A percentile compares a stretch with the other conserved stretches of the same genome.
Conservation (phyloP, 23 red algal species). For the Cyanidiococcus yangmingshanensis region DNA sequence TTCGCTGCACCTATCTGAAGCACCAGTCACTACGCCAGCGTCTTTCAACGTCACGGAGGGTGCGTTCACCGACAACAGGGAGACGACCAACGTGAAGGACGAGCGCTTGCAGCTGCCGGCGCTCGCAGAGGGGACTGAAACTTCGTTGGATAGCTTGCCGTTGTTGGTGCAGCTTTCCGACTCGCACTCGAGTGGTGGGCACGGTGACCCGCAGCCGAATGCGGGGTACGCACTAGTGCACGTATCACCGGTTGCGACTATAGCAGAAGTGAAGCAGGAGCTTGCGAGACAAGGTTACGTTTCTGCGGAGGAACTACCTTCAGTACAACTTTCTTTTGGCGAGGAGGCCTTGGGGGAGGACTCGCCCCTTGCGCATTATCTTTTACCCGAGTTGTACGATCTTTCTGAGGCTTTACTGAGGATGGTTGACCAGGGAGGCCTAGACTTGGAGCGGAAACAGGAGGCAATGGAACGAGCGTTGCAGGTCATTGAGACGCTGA, state of each 20-base stretch:
- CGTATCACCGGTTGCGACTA: background rate
- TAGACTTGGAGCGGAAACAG: conserved; percentile 11
- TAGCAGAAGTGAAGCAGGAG: background rate
- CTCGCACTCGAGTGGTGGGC: background rate
- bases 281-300: background rate
- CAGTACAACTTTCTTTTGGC: background rate
- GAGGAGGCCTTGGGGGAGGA: background rate
- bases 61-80: too few relatives aligned
- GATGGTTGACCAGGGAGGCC: conserved; percentile 28
- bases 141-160: background rate
- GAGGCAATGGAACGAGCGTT: conserved; percentile 19
- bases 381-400: conserved; percentile 27
- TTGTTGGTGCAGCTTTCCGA: background rate
- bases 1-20: too few relatives aligned
- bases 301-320: background rate
- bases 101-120: background rate
- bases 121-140: background rate
- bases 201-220: background rate
- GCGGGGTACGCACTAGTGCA: background rate
- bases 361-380: conserved; percentile 1
- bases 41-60: too few relatives aligned
- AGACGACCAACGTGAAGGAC: too few relatives aligned
- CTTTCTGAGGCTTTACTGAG: conserved; percentile 25
- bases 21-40: too few relatives aligned
- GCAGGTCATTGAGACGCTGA: conserved; percentile 13